These are phyloP conservation scores for Musa itinerans DNA, from an alignment of 176 grass and related monocot species.

Conservation along the genomic window DNA sequence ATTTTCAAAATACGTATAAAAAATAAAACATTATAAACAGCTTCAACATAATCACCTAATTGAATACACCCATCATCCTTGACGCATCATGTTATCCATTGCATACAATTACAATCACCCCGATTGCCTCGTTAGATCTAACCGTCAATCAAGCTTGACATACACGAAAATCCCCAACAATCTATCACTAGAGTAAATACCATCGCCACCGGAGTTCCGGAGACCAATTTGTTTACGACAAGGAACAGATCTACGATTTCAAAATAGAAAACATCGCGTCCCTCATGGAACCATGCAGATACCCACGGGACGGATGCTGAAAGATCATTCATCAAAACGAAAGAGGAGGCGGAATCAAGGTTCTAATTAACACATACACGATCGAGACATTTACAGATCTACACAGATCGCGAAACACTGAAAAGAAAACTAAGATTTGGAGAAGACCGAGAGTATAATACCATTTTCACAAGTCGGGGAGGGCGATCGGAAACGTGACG, in stretches of 20 bases:
- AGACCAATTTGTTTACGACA: not conserved
- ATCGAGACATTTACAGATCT: not conserved
- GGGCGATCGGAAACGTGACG: too few species aligned
- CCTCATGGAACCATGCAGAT: too few species aligned
- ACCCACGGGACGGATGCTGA: too few species aligned
- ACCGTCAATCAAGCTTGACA: not conserved
- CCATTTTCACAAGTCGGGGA: not conserved
- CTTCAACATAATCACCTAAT: not conserved
- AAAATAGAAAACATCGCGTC: too few species aligned
- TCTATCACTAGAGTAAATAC: not conserved
- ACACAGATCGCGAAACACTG: not conserved
- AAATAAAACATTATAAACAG: too few species aligned
- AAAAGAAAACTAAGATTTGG: not conserved
- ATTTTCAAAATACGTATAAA: too few species aligned
- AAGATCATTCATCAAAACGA: too few species aligned
- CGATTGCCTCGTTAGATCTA: not conserved
- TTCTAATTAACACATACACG: not conserved
- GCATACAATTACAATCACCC: not conserved
- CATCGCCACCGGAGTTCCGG: not conserved
- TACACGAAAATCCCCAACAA: not conserved
- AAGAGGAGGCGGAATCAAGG: too few species aligned
- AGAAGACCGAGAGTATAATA: not conserved
- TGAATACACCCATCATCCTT: not conserved
- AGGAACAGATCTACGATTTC: too few species aligned
- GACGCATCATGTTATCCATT: not conserved